Conservation (phyloP, 2,329 filamentous ascomycete species). For the Epicoccum sorghinum region DNA sequence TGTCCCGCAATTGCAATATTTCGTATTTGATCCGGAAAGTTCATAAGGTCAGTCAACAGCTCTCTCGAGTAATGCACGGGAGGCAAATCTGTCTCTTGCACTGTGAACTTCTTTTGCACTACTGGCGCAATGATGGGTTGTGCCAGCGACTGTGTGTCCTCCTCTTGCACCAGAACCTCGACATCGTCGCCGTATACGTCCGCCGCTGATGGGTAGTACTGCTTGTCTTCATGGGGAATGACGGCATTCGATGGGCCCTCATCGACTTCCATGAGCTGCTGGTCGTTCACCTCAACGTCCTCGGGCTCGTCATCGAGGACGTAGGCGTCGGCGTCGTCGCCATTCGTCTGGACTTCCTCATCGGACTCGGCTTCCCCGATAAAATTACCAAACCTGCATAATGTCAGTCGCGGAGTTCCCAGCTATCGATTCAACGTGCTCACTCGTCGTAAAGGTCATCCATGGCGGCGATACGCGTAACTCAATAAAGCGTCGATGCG, state of each 20-base stretch:
- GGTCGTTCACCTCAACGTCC: constrained; percentile 60
- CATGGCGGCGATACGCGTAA: constrained; percentile 60
- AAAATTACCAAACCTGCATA: constrained; percentile 88
- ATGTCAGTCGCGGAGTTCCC: constrained; percentile 22
- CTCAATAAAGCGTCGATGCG: constrained; percentile 24
- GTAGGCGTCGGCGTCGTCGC: constrained; percentile 79
- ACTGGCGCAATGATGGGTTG: constrained; percentile 94
- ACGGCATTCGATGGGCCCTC: constrained; percentile 94
- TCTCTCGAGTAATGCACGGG: constrained; percentile 84
- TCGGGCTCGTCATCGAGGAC: constrained; percentile 69
- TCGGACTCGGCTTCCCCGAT: constrained; percentile 94
- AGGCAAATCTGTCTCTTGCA: constrained; percentile 90
- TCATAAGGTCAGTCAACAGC: constrained; percentile 96
- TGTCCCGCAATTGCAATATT: constrained; percentile 93
- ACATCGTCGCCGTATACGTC: constrained; percentile 95
- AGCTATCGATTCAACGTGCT: constrained; percentile 7
- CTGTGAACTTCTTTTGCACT: constrained; percentile 92
- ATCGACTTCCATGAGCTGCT: constrained; percentile 94
- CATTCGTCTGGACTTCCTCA: constrained; percentile 79
- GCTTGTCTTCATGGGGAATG: constrained; percentile 98
- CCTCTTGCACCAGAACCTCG: constrained; percentile 94
- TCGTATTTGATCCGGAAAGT: constrained; percentile 90
- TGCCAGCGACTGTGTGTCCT: constrained; percentile 90
- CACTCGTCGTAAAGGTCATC: constrained; percentile 98
- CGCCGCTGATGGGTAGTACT: constrained; percentile 97